Conservation (phyloP, 2,329 filamentous ascomycete genomes). For the Fusarium papillatum region DNA sequence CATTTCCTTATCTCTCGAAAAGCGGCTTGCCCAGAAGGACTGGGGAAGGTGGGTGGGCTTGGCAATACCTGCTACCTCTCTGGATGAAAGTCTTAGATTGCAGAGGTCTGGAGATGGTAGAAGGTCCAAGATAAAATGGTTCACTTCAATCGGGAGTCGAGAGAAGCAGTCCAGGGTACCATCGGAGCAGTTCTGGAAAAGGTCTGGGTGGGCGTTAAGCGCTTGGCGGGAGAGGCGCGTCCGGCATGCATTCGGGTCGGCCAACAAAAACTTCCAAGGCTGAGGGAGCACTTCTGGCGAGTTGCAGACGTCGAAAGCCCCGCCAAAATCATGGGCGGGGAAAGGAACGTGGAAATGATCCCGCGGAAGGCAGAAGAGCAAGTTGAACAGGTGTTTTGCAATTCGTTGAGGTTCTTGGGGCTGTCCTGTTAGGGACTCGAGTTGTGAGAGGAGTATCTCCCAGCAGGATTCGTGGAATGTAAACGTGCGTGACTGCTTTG, state of each 20-base stretch:
- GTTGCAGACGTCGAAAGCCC: neutral
- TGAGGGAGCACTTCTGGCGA: neutral
- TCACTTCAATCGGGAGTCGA: neutral
- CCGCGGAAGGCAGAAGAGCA: neutral
- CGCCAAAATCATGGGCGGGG: constrained; percentile 8
- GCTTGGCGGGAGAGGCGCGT: neutral
- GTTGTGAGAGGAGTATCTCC: neutral
- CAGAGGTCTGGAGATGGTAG: constrained; percentile 1
- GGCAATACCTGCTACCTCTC: neutral
- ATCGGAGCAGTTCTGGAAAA: neutral
- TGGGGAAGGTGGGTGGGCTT: neutral
- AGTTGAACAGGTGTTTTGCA: constrained; percentile 1
- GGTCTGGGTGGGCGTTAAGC: neutral
- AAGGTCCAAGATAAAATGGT: neutral
- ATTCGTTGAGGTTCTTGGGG: neutral
- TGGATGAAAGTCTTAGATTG: constrained; percentile 13
- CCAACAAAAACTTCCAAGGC: neutral
- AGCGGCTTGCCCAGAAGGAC: constrained; percentile 27
- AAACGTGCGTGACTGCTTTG: neutral
- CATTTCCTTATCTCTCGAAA: constrained; percentile 7
- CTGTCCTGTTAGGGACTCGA: neutral
- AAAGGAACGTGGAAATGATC: neutral
- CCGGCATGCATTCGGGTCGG: neutral
- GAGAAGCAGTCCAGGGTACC: neutral
- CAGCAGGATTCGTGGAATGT: constrained; percentile 16